These are phyloP conservation scores for Globisporangium camurandrum DNA, from an alignment of 352 stramenopile species.

Conservation along the genomic window DNA sequence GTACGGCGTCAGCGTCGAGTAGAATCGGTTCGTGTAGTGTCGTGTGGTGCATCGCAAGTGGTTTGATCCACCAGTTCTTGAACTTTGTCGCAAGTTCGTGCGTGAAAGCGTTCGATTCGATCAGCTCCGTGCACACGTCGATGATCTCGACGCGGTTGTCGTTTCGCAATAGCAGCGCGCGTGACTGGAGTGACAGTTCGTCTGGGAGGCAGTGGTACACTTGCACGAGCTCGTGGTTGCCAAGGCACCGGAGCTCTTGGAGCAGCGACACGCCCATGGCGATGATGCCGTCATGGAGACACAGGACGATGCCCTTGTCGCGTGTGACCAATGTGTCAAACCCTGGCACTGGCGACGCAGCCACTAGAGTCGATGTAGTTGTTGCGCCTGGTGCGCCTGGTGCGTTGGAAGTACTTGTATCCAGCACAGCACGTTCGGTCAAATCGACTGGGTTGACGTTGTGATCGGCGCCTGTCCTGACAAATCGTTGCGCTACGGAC, in stretches of 20 bases:
- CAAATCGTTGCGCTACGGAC: no score
- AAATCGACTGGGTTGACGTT: no score
- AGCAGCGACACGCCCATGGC: constrained; percentile 36
- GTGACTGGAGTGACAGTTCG: constrained; percentile 27
- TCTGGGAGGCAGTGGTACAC: constrained; percentile 35
- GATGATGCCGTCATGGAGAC: constrained; percentile 27
- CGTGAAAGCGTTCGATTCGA: not conserved
- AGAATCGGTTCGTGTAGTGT: constrained; percentile 35
- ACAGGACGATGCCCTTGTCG: constrained; percentile 22
- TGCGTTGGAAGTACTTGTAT: no score
- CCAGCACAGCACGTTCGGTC: no score
- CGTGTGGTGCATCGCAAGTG: constrained; percentile 39
- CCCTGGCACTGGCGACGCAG: no score
- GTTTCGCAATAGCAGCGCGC: constrained; percentile 17
- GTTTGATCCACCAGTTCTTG: constrained; percentile 55
- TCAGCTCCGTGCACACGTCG: constrained; percentile 28
- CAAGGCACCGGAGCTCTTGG: constrained; percentile 34
- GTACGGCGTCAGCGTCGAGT: constrained; percentile 42
- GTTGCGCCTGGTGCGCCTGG: no score
- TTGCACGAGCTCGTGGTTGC: constrained; percentile 33
- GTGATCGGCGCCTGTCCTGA: no score
- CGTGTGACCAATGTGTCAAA: constrained; percentile 2
- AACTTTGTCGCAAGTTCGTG: constrained; percentile 20
- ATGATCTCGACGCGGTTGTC: constrained; percentile 33
- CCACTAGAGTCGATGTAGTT: no score